These are phyloP conservation scores for Colletotrichum higginsianum DNA, from an alignment of 2,329 filamentous ascomycete genomes.

Conservation along the genomic window DNA sequence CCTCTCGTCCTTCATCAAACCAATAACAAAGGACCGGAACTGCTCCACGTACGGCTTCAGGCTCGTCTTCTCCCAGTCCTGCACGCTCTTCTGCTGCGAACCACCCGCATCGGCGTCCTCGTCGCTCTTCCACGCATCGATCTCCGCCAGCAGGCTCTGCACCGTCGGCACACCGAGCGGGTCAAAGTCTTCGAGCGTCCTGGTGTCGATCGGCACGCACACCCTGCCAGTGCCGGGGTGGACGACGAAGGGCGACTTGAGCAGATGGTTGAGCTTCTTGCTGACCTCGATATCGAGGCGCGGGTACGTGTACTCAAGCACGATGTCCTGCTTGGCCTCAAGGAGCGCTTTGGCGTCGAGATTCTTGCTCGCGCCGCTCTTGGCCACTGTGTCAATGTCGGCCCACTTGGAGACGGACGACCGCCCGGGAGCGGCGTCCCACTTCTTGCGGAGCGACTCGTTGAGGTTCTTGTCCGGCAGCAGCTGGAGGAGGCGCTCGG, in stretches of 20 bases:
- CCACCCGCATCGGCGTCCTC: conserved; percentile 55
- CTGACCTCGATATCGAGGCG: conserved; percentile 97
- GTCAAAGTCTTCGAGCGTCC: conserved; percentile 84
- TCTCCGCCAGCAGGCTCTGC: conserved; percentile 84
- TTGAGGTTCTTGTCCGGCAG: conserved; percentile 86
- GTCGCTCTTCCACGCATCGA: conserved; percentile 81
- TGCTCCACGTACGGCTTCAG: conserved; percentile 93
- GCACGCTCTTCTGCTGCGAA: conserved; percentile 59
- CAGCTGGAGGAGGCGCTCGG: conserved; percentile 84
- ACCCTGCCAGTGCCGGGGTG: conserved; percentile 95
- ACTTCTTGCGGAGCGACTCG: conserved; percentile 88
- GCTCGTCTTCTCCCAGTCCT: conserved; percentile 98
- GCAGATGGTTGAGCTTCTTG: conserved; percentile 97
- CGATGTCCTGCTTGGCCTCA: conserved; percentile 95
- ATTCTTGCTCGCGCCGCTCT: conserved; percentile 78
- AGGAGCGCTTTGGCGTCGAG: conserved; percentile 82
- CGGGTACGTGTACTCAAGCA: conserved; percentile 98
- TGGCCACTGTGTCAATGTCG: conserved; percentile 90
- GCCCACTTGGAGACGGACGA: conserved; percentile 89
- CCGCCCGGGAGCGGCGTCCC: conserved; percentile 86
- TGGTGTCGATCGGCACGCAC: conserved; percentile 92
- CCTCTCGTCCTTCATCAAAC: conserved; percentile 82
- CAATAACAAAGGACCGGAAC: conserved; percentile 86
- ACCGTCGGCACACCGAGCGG: conserved; percentile 92
- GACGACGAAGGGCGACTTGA: conserved; percentile 96